A percentile compares a stretch with the other conserved stretches of the same genome.
Evolutionary conservation across 2,329 filamentous ascomycete species (phyloP).

Genomic region (Whalleya microplaca): DNA sequence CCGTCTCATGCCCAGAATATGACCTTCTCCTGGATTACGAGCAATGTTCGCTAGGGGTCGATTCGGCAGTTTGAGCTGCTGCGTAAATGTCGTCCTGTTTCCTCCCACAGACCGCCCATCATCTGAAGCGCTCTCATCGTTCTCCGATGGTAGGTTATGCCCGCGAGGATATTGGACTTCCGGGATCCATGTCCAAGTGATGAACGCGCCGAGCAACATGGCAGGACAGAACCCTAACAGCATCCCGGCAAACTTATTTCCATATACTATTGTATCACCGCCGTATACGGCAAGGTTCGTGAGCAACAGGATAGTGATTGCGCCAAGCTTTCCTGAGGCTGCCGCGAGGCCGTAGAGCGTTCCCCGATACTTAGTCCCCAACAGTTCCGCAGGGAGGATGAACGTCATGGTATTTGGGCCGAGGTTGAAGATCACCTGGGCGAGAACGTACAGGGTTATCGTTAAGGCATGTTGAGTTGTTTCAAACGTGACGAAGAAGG

Average conservation of each 20-base stretch:
- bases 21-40: slow-evolving; percentile 21
- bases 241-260: slow-evolving; percentile 19
- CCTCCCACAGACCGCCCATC: slow-evolving; percentile 3
- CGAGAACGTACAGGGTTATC: slow-evolving; percentile 54
- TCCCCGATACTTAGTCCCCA: slow-evolving; percentile 65
- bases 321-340: slow-evolving; percentile 62
- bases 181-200: slow-evolving; percentile 31
- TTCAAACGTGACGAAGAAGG: slow-evolving; percentile 29
- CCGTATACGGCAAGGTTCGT: slow-evolving; percentile 35
- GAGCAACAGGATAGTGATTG: slow-evolving; percentile 54
- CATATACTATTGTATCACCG: background rate
- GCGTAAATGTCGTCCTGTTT: slow-evolving; percentile 11
- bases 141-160: slow-evolving; percentile 5
- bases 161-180: slow-evolving; percentile 30
- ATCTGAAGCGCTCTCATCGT: slow-evolving; percentile 13
- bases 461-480: slow-evolving; percentile 37
- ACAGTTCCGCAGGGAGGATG: slow-evolving; percentile 66
- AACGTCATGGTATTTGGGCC: slow-evolving; percentile 67
- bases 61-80: slow-evolving; percentile 24
- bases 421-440: slow-evolving; percentile 60
- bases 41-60: slow-evolving; percentile 25
- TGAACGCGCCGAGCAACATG: slow-evolving; percentile 29
- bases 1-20: slow-evolving; percentile 23
- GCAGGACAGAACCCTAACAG: slow-evolving; percentile 29
- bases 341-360: slow-evolving; percentile 67